Conservation (phyloP, 129 eudicot genomes). For the Gnaphalium uliginosum region DNA sequence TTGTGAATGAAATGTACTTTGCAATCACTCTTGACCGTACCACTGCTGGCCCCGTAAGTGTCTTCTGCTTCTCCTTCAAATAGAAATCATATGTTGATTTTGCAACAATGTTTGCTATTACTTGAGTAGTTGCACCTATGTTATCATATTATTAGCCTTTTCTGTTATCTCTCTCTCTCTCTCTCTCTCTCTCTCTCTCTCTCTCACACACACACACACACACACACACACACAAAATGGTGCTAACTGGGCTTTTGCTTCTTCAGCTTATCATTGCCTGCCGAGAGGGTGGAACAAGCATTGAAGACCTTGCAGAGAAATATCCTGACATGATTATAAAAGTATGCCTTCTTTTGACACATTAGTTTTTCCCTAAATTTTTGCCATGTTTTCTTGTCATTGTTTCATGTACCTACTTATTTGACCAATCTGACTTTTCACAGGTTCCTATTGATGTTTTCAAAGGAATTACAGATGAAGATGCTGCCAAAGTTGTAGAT, state of each 20-base stretch:
- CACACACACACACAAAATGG: conserved; percentile 1
- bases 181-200: background rate
- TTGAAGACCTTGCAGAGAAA: conserved; percentile 98
- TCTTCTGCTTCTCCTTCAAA: conserved; percentile 3
- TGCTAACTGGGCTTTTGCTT: conserved; percentile 21
- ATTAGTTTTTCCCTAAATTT: background rate
- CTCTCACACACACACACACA: background rate
- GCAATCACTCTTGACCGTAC: conserved; percentile 94
- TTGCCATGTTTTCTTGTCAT: background rate
- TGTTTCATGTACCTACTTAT: conserved; percentile 8
- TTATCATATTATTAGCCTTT: background rate
- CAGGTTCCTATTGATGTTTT: conserved; percentile 22
- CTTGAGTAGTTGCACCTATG: conserved; percentile 10
- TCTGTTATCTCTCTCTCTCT: background rate
- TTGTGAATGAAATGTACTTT: conserved; percentile 97
- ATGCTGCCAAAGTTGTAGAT: conserved; percentile 85
- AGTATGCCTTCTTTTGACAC: conserved; percentile 34
- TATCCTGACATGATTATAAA: conserved; percentile 92
- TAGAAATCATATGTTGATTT: background rate
- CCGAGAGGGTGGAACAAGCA: conserved; percentile 95
- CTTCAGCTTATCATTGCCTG: conserved; percentile 88
- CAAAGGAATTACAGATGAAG: conserved; percentile 23
- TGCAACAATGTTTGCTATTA: background rate
- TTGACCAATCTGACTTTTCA: conserved; percentile 26
- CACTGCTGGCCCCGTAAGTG: conserved; percentile 96